These are phyloP conservation scores for Nidula microcarpa DNA, from an alignment of 768 basidiomycete genomes.

Conservation along the genomic window DNA sequence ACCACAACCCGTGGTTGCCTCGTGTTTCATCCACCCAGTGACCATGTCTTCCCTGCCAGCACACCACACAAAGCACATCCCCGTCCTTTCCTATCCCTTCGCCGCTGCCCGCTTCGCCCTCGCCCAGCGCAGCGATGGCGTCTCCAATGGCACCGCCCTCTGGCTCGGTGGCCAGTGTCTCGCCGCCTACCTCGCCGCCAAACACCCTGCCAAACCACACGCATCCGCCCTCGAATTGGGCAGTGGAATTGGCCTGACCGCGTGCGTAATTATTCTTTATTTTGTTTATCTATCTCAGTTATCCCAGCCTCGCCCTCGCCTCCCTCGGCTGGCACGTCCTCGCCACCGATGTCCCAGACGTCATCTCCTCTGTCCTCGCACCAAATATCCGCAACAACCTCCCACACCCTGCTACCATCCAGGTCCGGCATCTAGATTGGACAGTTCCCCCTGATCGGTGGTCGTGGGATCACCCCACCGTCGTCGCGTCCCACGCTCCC, in stretches of 20 bases:
- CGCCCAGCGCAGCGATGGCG: conserved; percentile 56
- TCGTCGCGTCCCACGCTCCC: conserved; percentile 25
- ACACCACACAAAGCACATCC: conserved; percentile 61
- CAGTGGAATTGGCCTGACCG: conserved; percentile 76
- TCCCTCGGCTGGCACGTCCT: conserved; percentile 74
- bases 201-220: conserved; percentile 20
- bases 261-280: conserved; percentile 41
- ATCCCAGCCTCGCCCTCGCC: conserved; percentile 54
- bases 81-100: conserved; percentile 43
- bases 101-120: conserved; percentile 36
- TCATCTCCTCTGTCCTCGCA: conserved; percentile 59
- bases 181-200: conserved; percentile 51
- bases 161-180: conserved; percentile 85
- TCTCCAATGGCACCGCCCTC: conserved; percentile 75
- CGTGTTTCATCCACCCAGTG: conserved; percentile 25
- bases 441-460: conserved; percentile 49
- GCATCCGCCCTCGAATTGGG: conserved; percentile 71
- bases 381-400: conserved; percentile 58
- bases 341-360: conserved; percentile 68
- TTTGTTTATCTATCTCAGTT: conserved; percentile 6
- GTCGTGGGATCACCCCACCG: conserved; percentile 45
- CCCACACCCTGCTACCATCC: conserved; percentile 38
- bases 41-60: conserved; percentile 39
- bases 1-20: conserved; percentile 2
- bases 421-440: conserved; percentile 74